Percentiles rank a stretch among this genome's conserved stretches.
These are phyloP conservation scores for Mucor circinelloides DNA, from an alignment of 371 early-diverging fungal species.

Conservation along the genomic window DNA sequence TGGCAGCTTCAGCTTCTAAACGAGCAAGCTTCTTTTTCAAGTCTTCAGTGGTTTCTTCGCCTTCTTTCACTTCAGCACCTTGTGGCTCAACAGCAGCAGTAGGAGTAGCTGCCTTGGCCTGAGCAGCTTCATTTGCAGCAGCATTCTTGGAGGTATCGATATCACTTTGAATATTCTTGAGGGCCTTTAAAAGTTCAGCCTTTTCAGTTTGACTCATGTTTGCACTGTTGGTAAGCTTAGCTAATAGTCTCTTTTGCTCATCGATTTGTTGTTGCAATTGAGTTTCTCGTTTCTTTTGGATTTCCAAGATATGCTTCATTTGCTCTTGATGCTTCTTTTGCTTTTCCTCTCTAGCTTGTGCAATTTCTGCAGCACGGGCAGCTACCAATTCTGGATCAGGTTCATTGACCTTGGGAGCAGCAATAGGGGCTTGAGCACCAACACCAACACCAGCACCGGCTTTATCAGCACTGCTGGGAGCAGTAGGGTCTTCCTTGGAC, in stretches of 20 bases:
- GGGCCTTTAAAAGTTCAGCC: slow-evolving; percentile 51
- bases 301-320: slow-evolving; percentile 56
- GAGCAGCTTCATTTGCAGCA: slow-evolving; percentile 3
- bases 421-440: slow-evolving; percentile 9
- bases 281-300: slow-evolving; percentile 61
- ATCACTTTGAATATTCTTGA: slow-evolving; percentile 36
- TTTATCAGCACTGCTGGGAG: background rate
- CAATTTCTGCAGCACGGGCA: slow-evolving; percentile 46
- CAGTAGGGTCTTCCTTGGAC: slow-evolving; percentile 43
- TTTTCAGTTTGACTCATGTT: slow-evolving; percentile 54
- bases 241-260: slow-evolving; percentile 63
- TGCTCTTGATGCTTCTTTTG: slow-evolving; percentile 54
- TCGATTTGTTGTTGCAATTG: slow-evolving; percentile 64
- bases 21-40: slow-evolving; percentile 64
- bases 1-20: slow-evolving; percentile 63
- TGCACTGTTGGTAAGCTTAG: slow-evolving; percentile 53
- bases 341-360: slow-evolving; percentile 42
- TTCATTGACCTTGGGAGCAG: slow-evolving; percentile 27
- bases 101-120: background rate
- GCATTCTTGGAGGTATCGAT: slow-evolving; percentile 34
- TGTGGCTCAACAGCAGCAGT: background rate
- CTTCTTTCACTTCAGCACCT: slow-evolving; percentile 7
- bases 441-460: background rate
- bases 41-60: slow-evolving; percentile 35
- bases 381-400: slow-evolving; percentile 52